A percentile compares a stretch with the other conserved stretches of the same genome.
Evolutionary conservation across 768 basidiomycete species (phyloP).

Genomic region (Fibroporia radiculosa): DNA sequence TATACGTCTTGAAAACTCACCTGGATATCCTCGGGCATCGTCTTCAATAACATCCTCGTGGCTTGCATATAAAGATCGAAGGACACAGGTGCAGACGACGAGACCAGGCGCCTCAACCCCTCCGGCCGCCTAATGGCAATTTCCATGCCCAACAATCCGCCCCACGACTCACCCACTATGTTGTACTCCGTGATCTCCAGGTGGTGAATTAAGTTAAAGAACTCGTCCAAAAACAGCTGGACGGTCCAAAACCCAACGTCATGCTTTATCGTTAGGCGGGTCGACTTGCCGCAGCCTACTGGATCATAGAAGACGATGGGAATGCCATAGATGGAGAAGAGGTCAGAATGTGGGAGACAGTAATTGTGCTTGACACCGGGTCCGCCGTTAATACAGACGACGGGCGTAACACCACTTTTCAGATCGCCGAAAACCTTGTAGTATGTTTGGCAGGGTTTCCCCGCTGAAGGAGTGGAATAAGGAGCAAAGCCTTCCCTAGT

Average conservation of each 20-base stretch:
- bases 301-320: slow-evolving; percentile 47
- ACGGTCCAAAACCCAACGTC: slow-evolving; percentile 33
- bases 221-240: slow-evolving; percentile 46
- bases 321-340: slow-evolving; percentile 22
- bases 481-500: slow-evolving; percentile 1
- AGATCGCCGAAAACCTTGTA: slow-evolving; percentile 37
- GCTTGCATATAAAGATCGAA: slow-evolving; percentile 31
- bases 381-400: slow-evolving; percentile 41
- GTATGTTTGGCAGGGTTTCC: slow-evolving; percentile 32
- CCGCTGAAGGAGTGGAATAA: slow-evolving; percentile 10
- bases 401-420: slow-evolving; percentile 22
- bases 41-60: slow-evolving; percentile 15
- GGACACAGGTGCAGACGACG: slow-evolving; percentile 37
- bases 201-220: slow-evolving; percentile 38
- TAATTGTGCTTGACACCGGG: slow-evolving; percentile 36
- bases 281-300: slow-evolving; percentile 38
- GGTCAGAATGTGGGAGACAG: slow-evolving; percentile 29
- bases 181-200: slow-evolving; percentile 36
- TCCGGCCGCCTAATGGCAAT: slow-evolving; percentile 36
- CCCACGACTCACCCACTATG: slow-evolving; percentile 52
- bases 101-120: slow-evolving; percentile 30
- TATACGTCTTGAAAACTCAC: slow-evolving; percentile 1
- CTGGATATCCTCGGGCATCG: slow-evolving; percentile 26
- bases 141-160: slow-evolving; percentile 41
- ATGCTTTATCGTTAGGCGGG: slow-evolving; percentile 31